A percentile compares a stretch with the other conserved stretches of the same genome.
Evolutionary conservation across 495 filamentous ascomycete species (phyloP).

Genomic region (Trichoderma asperelloides): DNA sequence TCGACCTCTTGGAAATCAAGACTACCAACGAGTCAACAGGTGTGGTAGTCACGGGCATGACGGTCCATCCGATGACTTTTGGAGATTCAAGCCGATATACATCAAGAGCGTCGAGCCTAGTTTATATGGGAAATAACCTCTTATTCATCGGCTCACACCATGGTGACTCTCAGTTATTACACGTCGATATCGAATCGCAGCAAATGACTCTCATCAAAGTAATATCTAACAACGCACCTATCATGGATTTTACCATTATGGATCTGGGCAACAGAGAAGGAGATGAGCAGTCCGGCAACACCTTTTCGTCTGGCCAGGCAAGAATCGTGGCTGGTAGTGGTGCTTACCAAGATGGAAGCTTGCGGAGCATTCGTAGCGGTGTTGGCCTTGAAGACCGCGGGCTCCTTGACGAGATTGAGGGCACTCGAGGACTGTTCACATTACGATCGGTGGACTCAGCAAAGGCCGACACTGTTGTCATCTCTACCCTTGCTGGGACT

Average conservation of each 20-base stretch:
- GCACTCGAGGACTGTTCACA: constrained; percentile 57
- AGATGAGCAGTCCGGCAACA: constrained; percentile 65
- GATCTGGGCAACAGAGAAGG: constrained; percentile 79
- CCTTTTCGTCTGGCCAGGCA: constrained; percentile 89
- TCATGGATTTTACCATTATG: constrained; percentile 90
- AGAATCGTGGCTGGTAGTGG: constrained; percentile 89
- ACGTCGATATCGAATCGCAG: constrained; percentile 35
- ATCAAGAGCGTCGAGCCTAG: constrained; percentile 63
- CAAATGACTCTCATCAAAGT: constrained; percentile 63
- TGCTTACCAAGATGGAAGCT: constrained; percentile 72
- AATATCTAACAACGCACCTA: constrained; percentile 76
- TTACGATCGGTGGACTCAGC: constrained; percentile 38
- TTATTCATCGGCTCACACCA: constrained; percentile 88
- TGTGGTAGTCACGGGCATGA: constrained; percentile 39
- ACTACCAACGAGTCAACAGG: constrained; percentile 59
- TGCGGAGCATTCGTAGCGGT: constrained; percentile 84
- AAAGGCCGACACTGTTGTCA: constrained; percentile 59
- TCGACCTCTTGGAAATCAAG: constrained; percentile 72
- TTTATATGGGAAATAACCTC: constrained; percentile 66
- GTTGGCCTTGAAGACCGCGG: constrained; percentile 88
- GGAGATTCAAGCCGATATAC: constrained; percentile 32
- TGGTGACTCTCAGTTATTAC: constrained; percentile 80
- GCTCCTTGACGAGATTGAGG: constrained; percentile 67
- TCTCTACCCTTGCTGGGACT: constrained; percentile 77
- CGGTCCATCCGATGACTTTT: constrained; percentile 57